A percentile compares a stretch with the other conserved stretches of the same genome.
These are phyloP conservation scores for Astragalus membranaceus DNA, from an alignment of 306 rosid genomes.

Conservation along the genomic window DNA sequence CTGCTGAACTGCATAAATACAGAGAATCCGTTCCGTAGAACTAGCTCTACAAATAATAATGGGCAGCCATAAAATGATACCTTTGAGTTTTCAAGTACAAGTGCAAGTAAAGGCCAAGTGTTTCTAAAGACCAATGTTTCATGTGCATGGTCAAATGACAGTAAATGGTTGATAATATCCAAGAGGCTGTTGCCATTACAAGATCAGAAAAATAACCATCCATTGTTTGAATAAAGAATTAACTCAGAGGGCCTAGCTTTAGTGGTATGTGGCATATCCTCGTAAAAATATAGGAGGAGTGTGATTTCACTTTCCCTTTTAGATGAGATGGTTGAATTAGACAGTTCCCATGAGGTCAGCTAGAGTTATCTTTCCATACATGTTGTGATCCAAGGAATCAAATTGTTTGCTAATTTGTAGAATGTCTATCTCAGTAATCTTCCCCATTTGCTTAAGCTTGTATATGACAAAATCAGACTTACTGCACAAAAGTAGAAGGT, in stretches of 20 bases:
- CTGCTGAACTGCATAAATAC: too few relatives aligned
- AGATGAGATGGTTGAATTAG: slow-evolving; percentile 13
- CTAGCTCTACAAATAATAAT: too few relatives aligned
- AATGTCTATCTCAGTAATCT: slow-evolving; percentile 47
- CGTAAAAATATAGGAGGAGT: not conserved
- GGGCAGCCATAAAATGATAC: too few relatives aligned
- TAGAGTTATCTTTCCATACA: slow-evolving; percentile 53
- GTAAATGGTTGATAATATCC: too few relatives aligned
- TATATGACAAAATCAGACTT: slow-evolving; percentile 62
- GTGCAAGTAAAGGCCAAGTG: too few relatives aligned
- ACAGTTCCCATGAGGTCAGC: slow-evolving; percentile 47
- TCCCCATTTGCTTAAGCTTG: slow-evolving; percentile 82
- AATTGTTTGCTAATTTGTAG: slow-evolving; percentile 43
- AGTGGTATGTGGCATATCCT: not conserved
- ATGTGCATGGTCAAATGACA: too few relatives aligned
- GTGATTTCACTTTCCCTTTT: not conserved
- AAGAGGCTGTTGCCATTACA: too few relatives aligned
- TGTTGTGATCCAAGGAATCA: slow-evolving; percentile 45
- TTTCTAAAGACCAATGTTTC: too few relatives aligned
- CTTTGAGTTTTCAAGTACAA: too few relatives aligned
- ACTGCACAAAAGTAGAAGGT: slow-evolving; percentile 29
- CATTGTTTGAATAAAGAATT: not conserved
- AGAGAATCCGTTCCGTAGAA: too few relatives aligned
- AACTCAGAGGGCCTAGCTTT: not conserved
- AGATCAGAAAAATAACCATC: not conserved